phyloP scores from a whole-genome alignment of 163 green algal species.

The Scenedesmus sp. region DNA sequence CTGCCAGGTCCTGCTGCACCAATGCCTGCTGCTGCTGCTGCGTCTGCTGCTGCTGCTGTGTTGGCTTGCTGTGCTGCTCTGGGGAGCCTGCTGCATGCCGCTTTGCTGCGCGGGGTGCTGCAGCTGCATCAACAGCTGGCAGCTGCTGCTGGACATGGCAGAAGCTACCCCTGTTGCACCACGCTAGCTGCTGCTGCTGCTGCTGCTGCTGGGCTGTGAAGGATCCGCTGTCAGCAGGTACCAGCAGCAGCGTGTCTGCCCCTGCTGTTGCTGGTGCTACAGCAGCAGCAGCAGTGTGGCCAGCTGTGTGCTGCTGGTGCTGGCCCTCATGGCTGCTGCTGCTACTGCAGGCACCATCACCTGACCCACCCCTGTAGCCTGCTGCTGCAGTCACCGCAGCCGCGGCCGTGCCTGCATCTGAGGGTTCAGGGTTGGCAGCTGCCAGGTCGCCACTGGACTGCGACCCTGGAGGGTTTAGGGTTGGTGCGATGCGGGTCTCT shows the following conservation, averaged over 20 bases:
- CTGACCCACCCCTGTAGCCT: not conserved
- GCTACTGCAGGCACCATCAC: not conserved
- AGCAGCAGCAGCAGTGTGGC: not conserved
- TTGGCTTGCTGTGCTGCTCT: not conserved
- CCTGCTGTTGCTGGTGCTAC: slow-evolving; percentile 21
- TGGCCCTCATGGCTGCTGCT: not conserved
- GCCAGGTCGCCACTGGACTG: slow-evolving; percentile 29
- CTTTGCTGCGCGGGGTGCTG: not conserved
- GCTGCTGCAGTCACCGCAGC: not conserved
- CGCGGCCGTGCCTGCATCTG: not conserved
- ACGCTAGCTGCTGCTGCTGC: not conserved
- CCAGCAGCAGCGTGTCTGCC: not conserved
- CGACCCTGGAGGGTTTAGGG: slow-evolving; percentile 16
- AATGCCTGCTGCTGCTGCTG: not conserved
- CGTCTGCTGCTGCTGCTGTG: slow-evolving; percentile 11
- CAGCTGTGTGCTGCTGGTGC: not conserved
- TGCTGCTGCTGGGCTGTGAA: not conserved
- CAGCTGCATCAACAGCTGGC: not conserved
- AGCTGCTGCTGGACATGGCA: not conserved
- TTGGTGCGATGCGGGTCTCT: not conserved
- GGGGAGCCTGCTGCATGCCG: not conserved
- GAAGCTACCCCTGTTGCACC: not conserved
- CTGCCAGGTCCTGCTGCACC: not conserved
- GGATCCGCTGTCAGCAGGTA: not conserved
- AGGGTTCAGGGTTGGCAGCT: not conserved